A percentile compares a stretch with the other conserved stretches of the same genome.
phyloP scores from a whole-genome alignment of 2,329 filamentous ascomycete genomes.

The Sporothrix humicola region DNA sequence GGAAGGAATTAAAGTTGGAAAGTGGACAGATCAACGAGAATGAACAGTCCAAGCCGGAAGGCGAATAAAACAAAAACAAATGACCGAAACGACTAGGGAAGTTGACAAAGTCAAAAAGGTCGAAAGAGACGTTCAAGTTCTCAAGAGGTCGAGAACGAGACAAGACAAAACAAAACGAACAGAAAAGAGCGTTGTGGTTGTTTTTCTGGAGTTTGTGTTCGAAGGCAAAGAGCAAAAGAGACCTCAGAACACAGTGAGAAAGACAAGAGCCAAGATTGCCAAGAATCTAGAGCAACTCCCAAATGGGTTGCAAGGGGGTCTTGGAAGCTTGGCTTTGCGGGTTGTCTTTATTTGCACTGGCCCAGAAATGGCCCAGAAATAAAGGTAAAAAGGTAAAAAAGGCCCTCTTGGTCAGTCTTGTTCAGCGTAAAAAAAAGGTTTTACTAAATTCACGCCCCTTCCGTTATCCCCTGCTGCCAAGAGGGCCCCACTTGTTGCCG shows the following conservation, averaged over 20 bases:
- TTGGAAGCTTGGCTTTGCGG: conserved; percentile 30
- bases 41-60: neutral
- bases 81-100: neutral
- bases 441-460: conserved; percentile 27
- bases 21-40: conserved; percentile 10
- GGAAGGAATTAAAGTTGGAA: neutral
- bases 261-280: conserved; percentile 22
- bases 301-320: conserved; percentile 28
- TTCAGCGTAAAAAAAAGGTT: conserved; percentile 2
- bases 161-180: conserved; percentile 19
- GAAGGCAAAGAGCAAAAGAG: conserved; percentile 14
- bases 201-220: neutral
- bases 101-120: neutral
- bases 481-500: conserved; percentile 31
- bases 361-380: neutral
- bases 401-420: neutral
- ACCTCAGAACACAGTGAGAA: conserved; percentile 8
- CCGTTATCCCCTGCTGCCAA: conserved; percentile 22
- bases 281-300: conserved; percentile 34
- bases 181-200: too few species aligned
- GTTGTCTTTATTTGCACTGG: conserved; percentile 27
- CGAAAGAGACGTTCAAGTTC: neutral
- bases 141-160: conserved; percentile 4
- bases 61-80: conserved; percentile 7
- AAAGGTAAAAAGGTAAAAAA: conserved; percentile 6